Base-by-base conservation (phyloP, 768 basidiomycete genomes). In the Pulveroboletus sp. region DNA sequence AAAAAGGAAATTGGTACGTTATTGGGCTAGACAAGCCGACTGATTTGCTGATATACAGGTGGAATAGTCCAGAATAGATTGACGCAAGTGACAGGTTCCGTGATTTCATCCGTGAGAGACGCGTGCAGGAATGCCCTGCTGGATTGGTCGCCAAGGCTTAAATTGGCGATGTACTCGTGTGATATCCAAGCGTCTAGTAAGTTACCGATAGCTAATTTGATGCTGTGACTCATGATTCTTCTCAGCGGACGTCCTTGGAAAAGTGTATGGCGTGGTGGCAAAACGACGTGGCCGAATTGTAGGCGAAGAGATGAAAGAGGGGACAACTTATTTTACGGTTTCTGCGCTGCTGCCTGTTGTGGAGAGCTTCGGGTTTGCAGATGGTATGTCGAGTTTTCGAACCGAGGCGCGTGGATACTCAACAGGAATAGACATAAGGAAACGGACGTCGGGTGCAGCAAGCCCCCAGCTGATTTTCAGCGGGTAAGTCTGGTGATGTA, bases 271-370 rank as follows among this genome's bases (percentile, higher is more conserved):
- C 9, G 97, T 98, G 17, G 90, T 98, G 5, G 85, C 95, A 0
- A 84, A 85, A 65, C 82, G 95, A 54, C 82, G 92, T 43, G 97
- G 97, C 2, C 77, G 88, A 40, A 95, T 99, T 51, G 80, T 97
- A 4, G 88, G 94, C 13, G 97, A 98, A 63, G 97, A 98, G 66
- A 95, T 98, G 94, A 97, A 94, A 65, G 94, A 98, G 65, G 94
- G 97, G 0, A 97, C 94, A 0, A 78, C 87, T 1, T 94, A 97
- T 71, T 97, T 99, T 71, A 93, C 85, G 10, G 85, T 99, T 19
- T 81, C 85, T 7, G 90, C 97, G 1, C 72, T 97, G 52, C 69
- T 99, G 17, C 97, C 97, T 2, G 94, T 98, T 7, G 90, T 97
- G 11, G 97, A 98, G 69, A 92, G 90, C 69, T 99, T 98, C 64